Base-by-base conservation (phyloP, 495 filamentous ascomycete species). In the Aspergillus biplanus region DNA sequence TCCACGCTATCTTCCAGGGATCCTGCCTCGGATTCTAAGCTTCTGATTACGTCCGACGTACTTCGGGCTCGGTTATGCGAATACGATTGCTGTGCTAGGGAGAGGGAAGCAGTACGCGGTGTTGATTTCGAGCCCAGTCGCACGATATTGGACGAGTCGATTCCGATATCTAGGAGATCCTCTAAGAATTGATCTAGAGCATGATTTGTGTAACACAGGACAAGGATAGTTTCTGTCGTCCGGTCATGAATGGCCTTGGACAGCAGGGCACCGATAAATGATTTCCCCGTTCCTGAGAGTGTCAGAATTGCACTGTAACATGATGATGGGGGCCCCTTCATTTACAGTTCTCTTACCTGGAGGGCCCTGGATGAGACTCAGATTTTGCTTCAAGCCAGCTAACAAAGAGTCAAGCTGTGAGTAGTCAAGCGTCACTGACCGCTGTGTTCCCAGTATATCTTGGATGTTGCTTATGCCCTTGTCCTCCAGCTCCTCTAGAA, bases 101-200 rank as follows among this genome's bases (percentile, higher is more conserved):
- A 71, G 1, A 92, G 74, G 0, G 68, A 66, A 18, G 72, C 59
- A 0, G 86, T 90, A 52, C 77, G 64, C 0, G 62, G 7, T 0
- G 83, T 87, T 13, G 79, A 87, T 67, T 90, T 92, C 0, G 80
- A 77, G 0, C 92, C 92, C 1, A 96, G 73, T 5, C 92, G 83
- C 0, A 94, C 82, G 53, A 94, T 89, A 0, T 63, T n/a, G 0
- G 68, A 34, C 0, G 31, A 1, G 0, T 78, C 70, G 11, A 95
- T 89, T 0, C 87, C 89, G 16, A 85, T 84, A 21, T 88, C 76
- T 3, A 89, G 62, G 0, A 93, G 70, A 59, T 92, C 88, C 64
- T 90, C 87, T 0, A 90, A 71, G 54, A 92, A 92, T 64, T 94
- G 90, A 65, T 93, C 88, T 0, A 92, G 72, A 0, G 91, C 90